Base-by-base conservation (phyloP, 1,284 basidiomycete genomes). In the Tremellales sp. region DNA sequence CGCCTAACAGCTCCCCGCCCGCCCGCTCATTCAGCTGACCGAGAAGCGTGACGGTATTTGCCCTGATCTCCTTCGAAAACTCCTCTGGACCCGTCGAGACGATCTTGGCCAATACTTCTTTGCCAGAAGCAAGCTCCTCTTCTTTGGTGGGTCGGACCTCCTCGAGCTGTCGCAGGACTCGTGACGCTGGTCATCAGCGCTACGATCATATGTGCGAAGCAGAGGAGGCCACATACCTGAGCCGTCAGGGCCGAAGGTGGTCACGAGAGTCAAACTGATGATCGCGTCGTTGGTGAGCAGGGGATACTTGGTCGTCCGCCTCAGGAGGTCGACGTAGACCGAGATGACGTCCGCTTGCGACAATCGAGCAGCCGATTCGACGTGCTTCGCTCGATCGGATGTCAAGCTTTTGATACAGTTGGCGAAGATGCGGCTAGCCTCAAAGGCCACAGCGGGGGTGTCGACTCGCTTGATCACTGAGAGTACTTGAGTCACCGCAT, bases 261-360 rank as follows among this genome's bases (percentile, higher is more conserved):
- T 56, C n/a, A 96, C 72, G 45, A 97, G 72, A 31, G 85, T 86
- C 52, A 96, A 73, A 1, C 87, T 87, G 24, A 97, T 81, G 24
- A 96, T 78, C 0, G 86, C 89, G 70, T 97, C 94, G 63, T 93
- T 94, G 53, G 96, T 80, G 26, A 97, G 78, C 40, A 91, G 78
- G 0, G 88, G 85, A 64, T 90, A 89, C 67, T 84, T 85, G 56
- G 80, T 81, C 61, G 88, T 89, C 54, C 84, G 79, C 15, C 82
- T 81, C 21, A 94, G 77, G 58, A 96, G 81, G 53, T 81, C 82
- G 1, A 83, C 81, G 23, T 97, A 77, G 11, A 83, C 81, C 4
- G 77, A 77, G 0, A 82, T 79, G 53, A 81, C 81, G 21, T 81
- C 76, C 19, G 73, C 62, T 8, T 78, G 81, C 22, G 80, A 36